Percentiles rank a stretch among this genome's conserved stretches.
phyloP scores from a whole-genome alignment of 2,329 filamentous ascomycete genomes.

The Arthrinium phaeospermum region DNA sequence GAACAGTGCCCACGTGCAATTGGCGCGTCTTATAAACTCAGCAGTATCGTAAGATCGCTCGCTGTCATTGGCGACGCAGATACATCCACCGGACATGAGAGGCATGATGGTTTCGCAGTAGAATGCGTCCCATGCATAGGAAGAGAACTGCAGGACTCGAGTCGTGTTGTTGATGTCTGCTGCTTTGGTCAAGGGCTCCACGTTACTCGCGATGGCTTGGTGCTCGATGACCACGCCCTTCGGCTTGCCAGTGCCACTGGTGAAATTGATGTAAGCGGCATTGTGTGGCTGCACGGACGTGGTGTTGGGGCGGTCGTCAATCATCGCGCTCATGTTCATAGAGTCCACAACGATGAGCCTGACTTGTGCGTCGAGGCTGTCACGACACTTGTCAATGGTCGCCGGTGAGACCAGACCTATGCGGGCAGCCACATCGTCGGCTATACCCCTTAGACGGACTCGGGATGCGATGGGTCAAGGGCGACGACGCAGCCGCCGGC shows the following conservation, averaged over 20 bases:
- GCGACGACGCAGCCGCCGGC: conserved; percentile 40
- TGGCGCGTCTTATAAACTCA: conserved; percentile 4
- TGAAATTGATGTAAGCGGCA: conserved; percentile 21
- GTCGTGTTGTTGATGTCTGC: conserved; percentile 55
- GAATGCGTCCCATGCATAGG: conserved; percentile 22
- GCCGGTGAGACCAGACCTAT: conserved; percentile 20
- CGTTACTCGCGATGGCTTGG: conserved; percentile 18
- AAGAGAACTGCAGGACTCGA: conserved; percentile 31
- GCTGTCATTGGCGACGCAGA: conserved; percentile 21
- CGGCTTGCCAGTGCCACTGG: conserved; percentile 24
- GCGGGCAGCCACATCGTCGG: conserved; percentile 15
- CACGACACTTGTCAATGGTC: not conserved
- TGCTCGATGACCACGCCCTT: conserved; percentile 25
- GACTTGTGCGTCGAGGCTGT: conserved; percentile 14
- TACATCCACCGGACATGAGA: conserved; percentile 20
- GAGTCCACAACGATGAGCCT: conserved; percentile 20
- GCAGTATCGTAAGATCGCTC: not conserved
- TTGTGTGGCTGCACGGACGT: conserved; percentile 3
- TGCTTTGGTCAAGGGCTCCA: conserved; percentile 40
- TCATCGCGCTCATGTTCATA: conserved; percentile 9
- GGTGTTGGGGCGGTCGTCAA: not conserved
- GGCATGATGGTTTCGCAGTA: conserved; percentile 20
- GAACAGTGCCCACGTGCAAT: not conserved
- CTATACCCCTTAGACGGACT: conserved; percentile 19
- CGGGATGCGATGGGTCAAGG: conserved; percentile 13